These are phyloP conservation scores for Fusarium palustre DNA, from an alignment of 2,329 filamentous ascomycete species.

Conservation along the genomic window DNA sequence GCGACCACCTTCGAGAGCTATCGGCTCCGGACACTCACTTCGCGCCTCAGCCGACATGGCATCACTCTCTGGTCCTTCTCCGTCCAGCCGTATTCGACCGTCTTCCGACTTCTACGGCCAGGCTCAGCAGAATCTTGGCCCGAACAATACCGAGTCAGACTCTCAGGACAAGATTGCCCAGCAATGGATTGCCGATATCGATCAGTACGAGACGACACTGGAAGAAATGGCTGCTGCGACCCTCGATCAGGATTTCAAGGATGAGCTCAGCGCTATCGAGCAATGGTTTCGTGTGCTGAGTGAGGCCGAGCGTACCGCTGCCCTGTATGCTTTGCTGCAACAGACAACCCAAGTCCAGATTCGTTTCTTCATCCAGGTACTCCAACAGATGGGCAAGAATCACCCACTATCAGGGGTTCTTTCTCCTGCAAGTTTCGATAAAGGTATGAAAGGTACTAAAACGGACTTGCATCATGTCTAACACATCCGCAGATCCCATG, in stretches of 20 bases:
- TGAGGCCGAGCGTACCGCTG: constrained; percentile 95
- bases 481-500: constrained; percentile 80
- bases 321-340: constrained; percentile 93
- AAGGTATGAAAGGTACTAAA: constrained; percentile 69
- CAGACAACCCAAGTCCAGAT: constrained; percentile 99
- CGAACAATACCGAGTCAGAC: constrained; percentile 78
- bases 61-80: constrained; percentile 74
- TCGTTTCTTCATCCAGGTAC: constrained; percentile 97
- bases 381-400: constrained; percentile 99
- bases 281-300: constrained; percentile 99
- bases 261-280: constrained; percentile 97
- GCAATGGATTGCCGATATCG: constrained; percentile 99
- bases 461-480: constrained; percentile 11
- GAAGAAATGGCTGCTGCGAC: constrained; percentile 99
- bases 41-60: constrained; percentile 97
- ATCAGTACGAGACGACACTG: constrained; percentile 97
- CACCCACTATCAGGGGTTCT: constrained; percentile 97
- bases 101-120: constrained; percentile 95
- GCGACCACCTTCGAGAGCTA: constrained; percentile 82
- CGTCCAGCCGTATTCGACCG: constrained; percentile 85
- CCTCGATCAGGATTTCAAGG: constrained; percentile 99
- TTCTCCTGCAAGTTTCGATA: constrained; percentile 96
- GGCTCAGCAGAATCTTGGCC: constrained; percentile 73
- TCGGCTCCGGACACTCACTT: constrained; percentile 85
- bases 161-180: constrained; percentile 93